phyloP scores from a whole-genome alignment of 2,329 filamentous ascomycete genomes.

The Proliferodiscus dingleyae region DNA sequence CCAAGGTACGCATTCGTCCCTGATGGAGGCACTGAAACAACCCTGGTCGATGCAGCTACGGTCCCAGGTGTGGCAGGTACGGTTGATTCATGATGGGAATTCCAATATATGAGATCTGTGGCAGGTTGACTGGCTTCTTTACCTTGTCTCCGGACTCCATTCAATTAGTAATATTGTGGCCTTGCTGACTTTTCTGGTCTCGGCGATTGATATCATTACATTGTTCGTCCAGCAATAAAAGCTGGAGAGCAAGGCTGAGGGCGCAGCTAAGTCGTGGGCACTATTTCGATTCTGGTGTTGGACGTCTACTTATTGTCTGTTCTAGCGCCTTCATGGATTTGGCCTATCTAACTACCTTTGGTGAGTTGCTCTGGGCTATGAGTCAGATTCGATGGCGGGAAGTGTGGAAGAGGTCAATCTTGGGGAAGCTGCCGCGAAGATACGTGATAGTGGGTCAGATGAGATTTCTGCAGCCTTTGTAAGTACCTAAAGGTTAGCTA shows the following conservation, averaged over 20 bases:
- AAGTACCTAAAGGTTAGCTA: conserved; percentile 32
- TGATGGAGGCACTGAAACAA: conserved; percentile 32
- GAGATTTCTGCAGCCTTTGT: conserved; percentile 19
- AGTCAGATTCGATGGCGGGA: conserved; percentile 1
- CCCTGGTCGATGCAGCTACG: conserved; percentile 24
- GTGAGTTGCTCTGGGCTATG: conserved; percentile 18
- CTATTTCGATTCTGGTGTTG: conserved; percentile 16
- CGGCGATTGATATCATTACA: not conserved
- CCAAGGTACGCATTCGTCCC: conserved; percentile 68
- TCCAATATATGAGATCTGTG: conserved; percentile 6
- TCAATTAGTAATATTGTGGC: conserved; percentile 6
- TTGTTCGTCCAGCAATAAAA: not conserved
- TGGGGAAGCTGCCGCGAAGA: not conserved
- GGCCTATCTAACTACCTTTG: conserved; percentile 11
- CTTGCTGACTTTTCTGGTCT: not conserved
- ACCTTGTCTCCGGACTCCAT: conserved; percentile 12
- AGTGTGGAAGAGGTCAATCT: not conserved
- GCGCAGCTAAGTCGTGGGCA: conserved; percentile 28
- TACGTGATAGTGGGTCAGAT: not conserved
- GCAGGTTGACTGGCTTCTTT: conserved; percentile 21
- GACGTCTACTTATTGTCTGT: conserved; percentile 13
- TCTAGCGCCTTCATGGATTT: conserved; percentile 20
- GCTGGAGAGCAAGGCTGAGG: conserved; percentile 4
- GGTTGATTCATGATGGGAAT: conserved; percentile 18
- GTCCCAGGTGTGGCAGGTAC: conserved; percentile 22